A percentile compares a stretch with the other conserved stretches of the same genome.
Conservation (phyloP, 1,284 basidiomycete genomes). For the Mycena citricolor region DNA sequence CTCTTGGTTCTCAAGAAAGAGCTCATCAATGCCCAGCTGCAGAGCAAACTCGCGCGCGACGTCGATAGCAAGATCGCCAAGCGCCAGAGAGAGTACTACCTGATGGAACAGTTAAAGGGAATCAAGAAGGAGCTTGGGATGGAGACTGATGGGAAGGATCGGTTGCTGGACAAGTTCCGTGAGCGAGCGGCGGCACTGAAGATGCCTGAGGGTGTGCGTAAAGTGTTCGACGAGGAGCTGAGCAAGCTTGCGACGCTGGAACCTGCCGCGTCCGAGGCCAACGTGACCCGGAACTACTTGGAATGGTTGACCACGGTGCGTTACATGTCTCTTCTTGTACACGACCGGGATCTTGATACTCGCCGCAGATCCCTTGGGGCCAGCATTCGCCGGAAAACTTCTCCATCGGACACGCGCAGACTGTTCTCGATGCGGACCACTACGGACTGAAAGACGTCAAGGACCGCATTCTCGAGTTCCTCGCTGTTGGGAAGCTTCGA, state of each 20-base stretch:
- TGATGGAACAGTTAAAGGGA: conserved; percentile 98
- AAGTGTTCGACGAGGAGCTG: conserved; percentile 97
- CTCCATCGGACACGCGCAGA: conserved; percentile 81
- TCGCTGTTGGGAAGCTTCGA: conserved; percentile 95
- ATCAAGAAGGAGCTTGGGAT: conserved; percentile 99
- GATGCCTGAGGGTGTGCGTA: conserved; percentile 91
- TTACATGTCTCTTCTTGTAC: conserved; percentile 11
- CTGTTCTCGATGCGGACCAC: conserved; percentile 93
- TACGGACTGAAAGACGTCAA: conserved; percentile 97
- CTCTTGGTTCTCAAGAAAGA: conserved; percentile 96
- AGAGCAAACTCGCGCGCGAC: conserved; percentile 92
- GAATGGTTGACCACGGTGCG: conserved; percentile 90
- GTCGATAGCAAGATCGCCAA: conserved; percentile 98
- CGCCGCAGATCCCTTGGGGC: conserved; percentile 86
- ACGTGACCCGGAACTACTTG: conserved; percentile 95
- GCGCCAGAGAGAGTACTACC: conserved; percentile 94
- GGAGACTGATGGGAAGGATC: conserved; percentile 97
- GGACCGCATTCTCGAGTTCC: conserved; percentile 96
- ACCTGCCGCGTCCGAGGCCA: conserved; percentile 90
- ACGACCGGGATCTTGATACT: conserved; percentile 3
- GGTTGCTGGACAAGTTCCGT: conserved; percentile 94
- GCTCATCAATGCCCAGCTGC: conserved; percentile 94
- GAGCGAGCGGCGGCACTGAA: conserved; percentile 84
- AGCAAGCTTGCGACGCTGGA: conserved; percentile 91
- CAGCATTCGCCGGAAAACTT: conserved; percentile 94